These are phyloP conservation scores for Pestalotiopsis sp. DNA, from an alignment of 2,329 filamentous ascomycete genomes.

Conservation along the genomic window DNA sequence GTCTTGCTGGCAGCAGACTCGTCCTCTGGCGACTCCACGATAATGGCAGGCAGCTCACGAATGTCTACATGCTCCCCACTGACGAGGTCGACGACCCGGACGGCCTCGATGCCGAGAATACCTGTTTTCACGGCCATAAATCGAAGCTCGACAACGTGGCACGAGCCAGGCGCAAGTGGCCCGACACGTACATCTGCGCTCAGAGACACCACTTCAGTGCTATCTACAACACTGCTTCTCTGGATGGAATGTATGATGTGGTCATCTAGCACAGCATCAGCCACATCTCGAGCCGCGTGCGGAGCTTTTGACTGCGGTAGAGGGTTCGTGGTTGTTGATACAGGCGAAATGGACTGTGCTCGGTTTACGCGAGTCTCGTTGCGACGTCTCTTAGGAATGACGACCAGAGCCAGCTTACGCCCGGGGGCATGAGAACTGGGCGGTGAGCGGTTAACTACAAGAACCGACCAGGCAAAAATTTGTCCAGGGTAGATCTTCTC, in stretches of 20 bases:
- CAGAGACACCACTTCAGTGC: conserved; percentile 72
- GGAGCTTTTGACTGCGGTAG: conserved; percentile 19
- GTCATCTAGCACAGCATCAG: conserved; percentile 73
- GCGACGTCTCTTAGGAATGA: conserved; percentile 66
- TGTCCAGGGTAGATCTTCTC: conserved; percentile 62
- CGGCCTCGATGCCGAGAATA: conserved; percentile 70
- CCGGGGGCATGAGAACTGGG: conserved; percentile 40
- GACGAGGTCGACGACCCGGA: conserved; percentile 73
- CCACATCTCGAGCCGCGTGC: conserved; percentile 42
- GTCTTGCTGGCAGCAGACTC: background rate
- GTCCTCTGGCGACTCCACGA: conserved; percentile 44
- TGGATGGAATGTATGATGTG: conserved; percentile 74
- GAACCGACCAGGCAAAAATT: conserved; percentile 72
- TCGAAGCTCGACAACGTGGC: conserved; percentile 72
- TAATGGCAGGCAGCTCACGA: conserved; percentile 71
- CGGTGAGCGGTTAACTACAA: conserved; percentile 72
- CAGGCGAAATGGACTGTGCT: conserved; percentile 56
- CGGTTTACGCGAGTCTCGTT: conserved; percentile 56
- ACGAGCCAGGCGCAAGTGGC: conserved; percentile 71
- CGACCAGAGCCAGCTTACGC: conserved; percentile 72
- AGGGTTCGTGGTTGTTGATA: conserved; percentile 21
- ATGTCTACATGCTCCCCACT: conserved; percentile 80
- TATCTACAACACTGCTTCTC: conserved; percentile 64
- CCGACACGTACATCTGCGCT: conserved; percentile 76
- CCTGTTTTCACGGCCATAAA: conserved; percentile 72